Base-by-base conservation (phyloP, 768 basidiomycete genomes). In the Butyriboletus loyo region DNA sequence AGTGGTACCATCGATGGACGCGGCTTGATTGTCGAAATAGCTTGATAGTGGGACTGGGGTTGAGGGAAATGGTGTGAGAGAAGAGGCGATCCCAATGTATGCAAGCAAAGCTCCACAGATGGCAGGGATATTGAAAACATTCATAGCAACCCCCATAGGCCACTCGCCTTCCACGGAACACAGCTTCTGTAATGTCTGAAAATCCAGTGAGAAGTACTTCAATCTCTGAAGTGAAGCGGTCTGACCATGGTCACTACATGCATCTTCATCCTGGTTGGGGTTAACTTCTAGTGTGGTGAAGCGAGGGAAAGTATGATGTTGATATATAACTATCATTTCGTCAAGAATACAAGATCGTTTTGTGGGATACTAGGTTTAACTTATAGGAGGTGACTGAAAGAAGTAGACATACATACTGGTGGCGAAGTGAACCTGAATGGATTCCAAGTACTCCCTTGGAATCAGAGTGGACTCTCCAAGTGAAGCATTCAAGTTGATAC, bases 1-100 rank as follows among this genome's bases (percentile, higher is more conserved):
- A 0, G 54, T 58, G 13, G 72, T 64, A 2, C 73, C 73, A 42
- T 74, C 54, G 0, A 67, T 21, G 1, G 76, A 75, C 6, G 77
- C 76, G 6, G 76, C 77, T 49, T 75, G 72, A 46, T 79, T 79
- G 10, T 79, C 53, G 52, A 77, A 66, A 17, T 75, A 47, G 32
- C 46, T 36, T 5, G 50, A 47, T 0, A 79, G 45, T 7, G 69
- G 57, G 15, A 78, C 35, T 7, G 63, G 35, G 3, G 52, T 55
- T 5, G 73, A 75, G 6, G 71, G 68, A 52, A 73, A 77, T 2
- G 58, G 36, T 7, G 52, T 14, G 46, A 69, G 54, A 14, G 62
- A 32, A 40, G 49, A 21, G 0, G 44, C 22, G 7, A 52, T 43
- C 17, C 54, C 51, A 39, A 68, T 52, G 47, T 50, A 62, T 0